Evolutionary conservation across 164 flowering plant genomes (phyloP), one percentile per base, ranked within the genome.

Genomic region (Stephania yunnanensis): DNA sequence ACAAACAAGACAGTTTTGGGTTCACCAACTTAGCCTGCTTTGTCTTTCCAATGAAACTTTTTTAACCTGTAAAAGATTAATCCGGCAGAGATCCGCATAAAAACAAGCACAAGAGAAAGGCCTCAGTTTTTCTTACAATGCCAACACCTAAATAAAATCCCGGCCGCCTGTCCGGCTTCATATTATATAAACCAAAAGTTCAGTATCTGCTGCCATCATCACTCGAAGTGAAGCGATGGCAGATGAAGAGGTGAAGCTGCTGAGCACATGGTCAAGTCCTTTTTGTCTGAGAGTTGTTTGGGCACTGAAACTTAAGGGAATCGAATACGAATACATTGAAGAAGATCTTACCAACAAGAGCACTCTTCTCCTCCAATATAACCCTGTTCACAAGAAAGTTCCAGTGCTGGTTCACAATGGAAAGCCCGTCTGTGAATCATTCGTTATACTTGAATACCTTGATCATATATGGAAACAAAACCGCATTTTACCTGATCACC

Each of bases 341-440:
- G 53, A 70, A 70, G 72, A 70, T 70, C 48, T 70, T 22, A 7
- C 55, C 4, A 70, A 45, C 72, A 70, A 46, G 72, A 46, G 72
- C 46, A 25, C 52, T 46, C 72, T 70, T 45, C 72, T 70, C 46
- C 22, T 70, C 50, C 53, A 70, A 4, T 46, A 44, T 17, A 70
- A 70, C 22, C 72, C 72, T 70, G 72, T 70, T 69, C 48, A 69
- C 9, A 69, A 69, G 71, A 69, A 69, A 19, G 48, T 69, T 19
- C 71, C 71, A 69, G 72, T 70, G 13, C 72, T 70, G 20, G 72
- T 70, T 8, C 72, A 70, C 72, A 70, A 70, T 70, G 72, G 72
- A 46, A 70, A 70, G 9, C 72, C 55, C 19, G 46, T 70, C 25
- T 45, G 29, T 45, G 72, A 46, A 70, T 70, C 72, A 44, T 29